Evolutionary conservation across 2,329 filamentous ascomycete genomes (phyloP), one percentile per base, ranked within the genome.

Genomic region (Epichloe festucae): DNA sequence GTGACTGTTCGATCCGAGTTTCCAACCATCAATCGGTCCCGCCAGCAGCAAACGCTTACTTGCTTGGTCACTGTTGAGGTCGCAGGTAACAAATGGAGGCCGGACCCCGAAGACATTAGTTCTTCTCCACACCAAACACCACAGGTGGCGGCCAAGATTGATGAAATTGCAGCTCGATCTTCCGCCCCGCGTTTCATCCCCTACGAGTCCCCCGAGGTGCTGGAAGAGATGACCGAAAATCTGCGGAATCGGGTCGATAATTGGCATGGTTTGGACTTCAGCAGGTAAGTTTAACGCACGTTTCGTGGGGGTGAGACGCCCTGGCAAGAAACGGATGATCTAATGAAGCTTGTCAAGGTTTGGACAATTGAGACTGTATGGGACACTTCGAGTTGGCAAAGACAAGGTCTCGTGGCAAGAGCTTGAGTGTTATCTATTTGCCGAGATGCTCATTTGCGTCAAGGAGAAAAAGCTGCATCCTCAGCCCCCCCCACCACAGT

Each of bases 371-470:
- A 82, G 90, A 35, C 73, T 97, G 35, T 90, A 95, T 62, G 91
- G 89, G 31, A 90, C 85, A 2, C 81, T 98, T 52, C 84, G 88
- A 50, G 93, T 98, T 21, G 93, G 93, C 60, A 98, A 98, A 69
- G 93, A 98, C 67, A 89, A 89, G 58, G 78, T 91, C 57, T 90
- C 90, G 6, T 98, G 93, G 93, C 93, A 98, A 72, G 93, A 97
- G 66, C 72, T 98, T 51, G 90, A 98, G 66, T 98, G 93, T 67
- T 98, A 89, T 66, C 77, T 98, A 34, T 98, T 98, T 64, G 88
- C 86, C 4, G 93, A 98, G 71, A 98, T 98, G 93, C 85, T 98
- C 60, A 98, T 98, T 57, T 98, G 93, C 64, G 89, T 98, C 55
- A 98, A 97, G 70, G 93, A 97, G 70, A 97, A 96, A 78, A 95